These are phyloP conservation scores for Megacollybia marginata DNA, from an alignment of 768 basidiomycete genomes.

Conservation along the genomic window DNA sequence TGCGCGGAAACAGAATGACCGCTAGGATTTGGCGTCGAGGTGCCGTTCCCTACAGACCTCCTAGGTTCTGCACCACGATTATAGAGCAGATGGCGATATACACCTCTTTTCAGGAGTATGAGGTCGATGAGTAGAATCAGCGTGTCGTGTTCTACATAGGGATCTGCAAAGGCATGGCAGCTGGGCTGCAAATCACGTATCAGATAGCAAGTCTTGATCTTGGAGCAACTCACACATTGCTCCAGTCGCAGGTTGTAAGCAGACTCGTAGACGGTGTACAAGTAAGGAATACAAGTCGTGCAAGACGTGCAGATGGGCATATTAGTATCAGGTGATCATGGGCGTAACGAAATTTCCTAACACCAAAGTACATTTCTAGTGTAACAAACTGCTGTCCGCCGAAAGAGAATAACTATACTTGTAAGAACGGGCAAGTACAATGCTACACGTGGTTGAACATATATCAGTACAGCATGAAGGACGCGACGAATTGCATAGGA, in stretches of 20 bases:
- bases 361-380: too few relatives aligned
- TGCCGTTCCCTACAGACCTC: constrained; percentile 5
- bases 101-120: constrained; percentile 73
- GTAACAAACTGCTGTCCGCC: too few relatives aligned
- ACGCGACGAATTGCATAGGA: too few relatives aligned
- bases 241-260: constrained; percentile 74
- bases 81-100: constrained; percentile 76
- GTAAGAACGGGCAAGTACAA: too few relatives aligned
- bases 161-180: constrained; percentile 70
- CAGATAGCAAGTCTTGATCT: neutral
- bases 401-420: too few relatives aligned
- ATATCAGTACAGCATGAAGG: too few relatives aligned
- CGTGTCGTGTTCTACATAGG: constrained; percentile 80
- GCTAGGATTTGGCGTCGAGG: too few relatives aligned
- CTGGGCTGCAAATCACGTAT: constrained; percentile 29
- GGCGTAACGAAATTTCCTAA: too few relatives aligned
- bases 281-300: constrained; percentile 50
- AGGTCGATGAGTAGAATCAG: constrained; percentile 72
- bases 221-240: constrained; percentile 59
- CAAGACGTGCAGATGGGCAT: constrained; percentile 85
- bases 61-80: constrained; percentile 69
- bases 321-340: neutral
- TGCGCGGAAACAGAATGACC: too few relatives aligned
- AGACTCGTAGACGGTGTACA: constrained; percentile 80
- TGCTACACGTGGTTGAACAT: too few relatives aligned